Base-by-base conservation (phyloP, 2,329 filamentous ascomycete genomes). In the Pseudogymnoascus sp. region DNA sequence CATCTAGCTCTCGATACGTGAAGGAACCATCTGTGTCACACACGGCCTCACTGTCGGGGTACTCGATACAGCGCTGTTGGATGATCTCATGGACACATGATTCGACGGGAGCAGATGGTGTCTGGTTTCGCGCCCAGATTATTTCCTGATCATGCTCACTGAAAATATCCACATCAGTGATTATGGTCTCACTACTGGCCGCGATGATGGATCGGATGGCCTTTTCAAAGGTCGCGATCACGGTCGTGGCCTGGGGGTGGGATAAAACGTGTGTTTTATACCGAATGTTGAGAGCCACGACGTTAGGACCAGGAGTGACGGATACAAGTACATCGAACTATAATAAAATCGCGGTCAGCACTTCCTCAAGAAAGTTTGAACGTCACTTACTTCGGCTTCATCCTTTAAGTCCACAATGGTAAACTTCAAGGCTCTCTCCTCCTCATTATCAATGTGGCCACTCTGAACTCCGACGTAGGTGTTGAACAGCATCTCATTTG, bases 401-500 rank as follows among this genome's bases (percentile, higher is more conserved):
- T 42, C 38, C 38, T 42, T 42, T 9, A 42, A 42, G 17, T 42
- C 38, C 17, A 42, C 11, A 21, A 42, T 42, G 17, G 17, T 42
- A 21, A 42, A 42, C 38, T 42, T 21, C 38, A 42, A 42, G 17
- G 17, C 17, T 42, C 38, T 21, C 8, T 42, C 38, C 38, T 42
- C 38, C 23, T 26, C 23, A 11, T 11, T 42, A 42, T 42, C 38
- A 21, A 42, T 21, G 8, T 42, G 38, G 38, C 38, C 38, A 42
- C 38, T 42, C 17, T 42, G 38, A 21, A 42, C 38, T 21, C 38
- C 38, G 38, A 42, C 38, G 11, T 42, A 42, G 23, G 69, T 70
- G 57, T 70, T 70, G 53, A 70, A 70, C 8, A 70, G 47, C 17
- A 60, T 33, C 15, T 63, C 33, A 7, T 65, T 65, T 38, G 60